A percentile compares a stretch with the other conserved stretches of the same genome.
Conservation (phyloP, 768 basidiomycete genomes). For the Boletus rubescentipes region DNA sequence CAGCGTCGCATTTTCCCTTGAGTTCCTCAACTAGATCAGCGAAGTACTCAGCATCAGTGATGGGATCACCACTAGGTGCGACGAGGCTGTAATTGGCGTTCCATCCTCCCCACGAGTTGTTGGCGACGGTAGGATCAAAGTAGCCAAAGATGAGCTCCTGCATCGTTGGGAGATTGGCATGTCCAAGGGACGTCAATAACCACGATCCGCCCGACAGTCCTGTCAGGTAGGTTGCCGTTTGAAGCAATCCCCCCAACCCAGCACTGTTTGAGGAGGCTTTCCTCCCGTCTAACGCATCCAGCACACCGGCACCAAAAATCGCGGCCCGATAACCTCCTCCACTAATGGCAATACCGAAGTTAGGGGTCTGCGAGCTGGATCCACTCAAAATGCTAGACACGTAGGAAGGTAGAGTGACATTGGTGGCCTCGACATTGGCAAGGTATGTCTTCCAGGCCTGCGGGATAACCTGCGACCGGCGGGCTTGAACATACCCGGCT, state of each 20-base stretch:
- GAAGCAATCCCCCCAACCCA: conserved; percentile 51
- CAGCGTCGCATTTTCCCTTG: conserved; percentile 29
- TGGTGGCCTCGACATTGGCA: conserved; percentile 33
- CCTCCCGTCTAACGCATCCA: conserved; percentile 47
- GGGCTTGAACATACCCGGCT: conserved; percentile 34
- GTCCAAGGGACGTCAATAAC: conserved; percentile 38
- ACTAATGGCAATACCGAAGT: conserved; percentile 48
- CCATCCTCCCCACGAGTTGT: conserved; percentile 35
- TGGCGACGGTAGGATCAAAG: conserved; percentile 7
- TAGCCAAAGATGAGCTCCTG: conserved; percentile 38
- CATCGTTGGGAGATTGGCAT: conserved; percentile 40
- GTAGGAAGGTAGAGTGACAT: conserved; percentile 32
- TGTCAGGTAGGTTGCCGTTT: conserved; percentile 50
- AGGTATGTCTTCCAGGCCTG: conserved; percentile 41
- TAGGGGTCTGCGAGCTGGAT: conserved; percentile 27
- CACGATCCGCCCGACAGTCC: conserved; percentile 48
- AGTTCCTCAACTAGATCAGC: conserved; percentile 24
- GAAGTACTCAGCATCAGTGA: conserved; percentile 18
- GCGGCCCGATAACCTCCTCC: conserved; percentile 60
- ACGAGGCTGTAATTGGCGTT: conserved; percentile 20
- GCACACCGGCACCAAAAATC: conserved; percentile 50
- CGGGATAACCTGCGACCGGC: conserved; percentile 35
- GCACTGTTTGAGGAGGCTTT: conserved; percentile 40
- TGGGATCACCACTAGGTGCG: conserved; percentile 19
- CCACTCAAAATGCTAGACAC: conserved; percentile 30